Percentiles rank a stretch among this genome's conserved stretches.
phyloP scores from a whole-genome alignment of 257 asterid genomes.

The Fraxinus anomala region DNA sequence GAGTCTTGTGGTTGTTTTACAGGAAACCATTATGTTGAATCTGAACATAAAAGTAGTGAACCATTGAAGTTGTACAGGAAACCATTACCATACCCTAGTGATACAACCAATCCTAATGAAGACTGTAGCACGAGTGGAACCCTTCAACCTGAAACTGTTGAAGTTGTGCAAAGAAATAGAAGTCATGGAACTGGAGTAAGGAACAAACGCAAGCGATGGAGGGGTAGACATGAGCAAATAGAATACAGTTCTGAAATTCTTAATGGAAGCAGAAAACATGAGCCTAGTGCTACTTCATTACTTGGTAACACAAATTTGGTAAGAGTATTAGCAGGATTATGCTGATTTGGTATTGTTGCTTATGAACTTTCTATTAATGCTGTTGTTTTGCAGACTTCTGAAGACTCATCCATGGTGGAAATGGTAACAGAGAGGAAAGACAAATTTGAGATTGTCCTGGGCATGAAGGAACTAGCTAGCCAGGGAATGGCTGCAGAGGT shows the following conservation, averaged over 20 bases:
- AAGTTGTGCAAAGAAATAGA: slow-evolving; percentile 55
- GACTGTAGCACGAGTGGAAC: slow-evolving; percentile 84
- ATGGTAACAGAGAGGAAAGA: slow-evolving; percentile 45
- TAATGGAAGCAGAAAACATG: slow-evolving; percentile 49
- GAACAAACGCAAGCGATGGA: slow-evolving; percentile 94
- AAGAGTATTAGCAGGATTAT: slow-evolving; percentile 25
- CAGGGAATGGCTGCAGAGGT: slow-evolving; percentile 91
- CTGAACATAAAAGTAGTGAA: slow-evolving; percentile 24
- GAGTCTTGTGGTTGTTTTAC: slow-evolving; percentile 34
- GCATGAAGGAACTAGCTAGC: slow-evolving; percentile 73
- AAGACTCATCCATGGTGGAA: slow-evolving; percentile 39
- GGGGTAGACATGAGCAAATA: slow-evolving; percentile 69
- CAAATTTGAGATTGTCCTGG: slow-evolving; percentile 61
- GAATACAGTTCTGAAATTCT: slow-evolving; percentile 47
- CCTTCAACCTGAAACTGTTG: slow-evolving; percentile 44
- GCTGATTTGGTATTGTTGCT: slow-evolving; percentile 11
- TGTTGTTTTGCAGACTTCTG: slow-evolving; percentile 55
- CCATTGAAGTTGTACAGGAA: slow-evolving; percentile 38
- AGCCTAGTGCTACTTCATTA: slow-evolving; percentile 40
- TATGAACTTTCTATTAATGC: slow-evolving; percentile 21
- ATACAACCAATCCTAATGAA: slow-evolving; percentile 48
- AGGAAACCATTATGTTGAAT: neutral
- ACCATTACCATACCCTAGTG: slow-evolving; percentile 51
- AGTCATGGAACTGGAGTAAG: slow-evolving; percentile 61
- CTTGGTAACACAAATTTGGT: slow-evolving; percentile 35